Evolutionary conservation across 768 basidiomycete species (phyloP), one percentile per base, ranked within the genome.

Genomic region (Termitomyces heimii): DNA sequence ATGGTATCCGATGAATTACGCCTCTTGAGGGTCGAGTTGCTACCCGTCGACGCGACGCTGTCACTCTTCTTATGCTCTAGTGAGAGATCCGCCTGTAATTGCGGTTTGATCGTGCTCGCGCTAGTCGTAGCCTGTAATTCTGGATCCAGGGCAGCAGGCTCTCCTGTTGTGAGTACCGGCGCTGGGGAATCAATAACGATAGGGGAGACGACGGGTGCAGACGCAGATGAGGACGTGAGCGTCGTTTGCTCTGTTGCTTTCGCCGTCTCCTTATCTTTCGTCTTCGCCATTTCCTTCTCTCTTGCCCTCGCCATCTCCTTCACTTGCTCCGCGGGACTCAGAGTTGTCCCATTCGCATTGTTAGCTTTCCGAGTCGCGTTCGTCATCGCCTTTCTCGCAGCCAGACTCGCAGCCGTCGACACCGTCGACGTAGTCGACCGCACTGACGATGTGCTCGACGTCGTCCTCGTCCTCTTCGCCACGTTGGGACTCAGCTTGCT

Each of bases 1-100:
- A 80, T 77, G 0, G 79, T 81, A 56, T 81, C 80, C 29, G 71
- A 71, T 53, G 78, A 83, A 35, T 70, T 73, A 52, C 66, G 70
- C 64, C 73, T 70, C 63, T 65, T 74, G 56, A 73, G 65, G 24
- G 79, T 82, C 24, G 73, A 71, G 20, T 69, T 67, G 63, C 80
- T 75, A 24, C 70, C 68, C 24, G 71, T 73, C 45, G 78, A 80
- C 26, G 74, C 63, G 24, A 73, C 75, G 55, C 79, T 82, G 20
- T 69, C 70, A 20, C 71, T 74, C 67, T 78, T 80, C 66, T 72
- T 77, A 67, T 79, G 76, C 22, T 78, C 77, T 53, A 66, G 56
- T 50, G 65, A 22, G 46, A 69, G 51, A 43, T 62, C 62, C 16
- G 43, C 49, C 20, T 54, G 55, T 49, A 61, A 56, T 55, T 68